A percentile compares a stretch with the other conserved stretches of the same genome.
These are phyloP conservation scores for Pleurotus sapidus DNA, from an alignment of 768 basidiomycete genomes.

Conservation along the genomic window DNA sequence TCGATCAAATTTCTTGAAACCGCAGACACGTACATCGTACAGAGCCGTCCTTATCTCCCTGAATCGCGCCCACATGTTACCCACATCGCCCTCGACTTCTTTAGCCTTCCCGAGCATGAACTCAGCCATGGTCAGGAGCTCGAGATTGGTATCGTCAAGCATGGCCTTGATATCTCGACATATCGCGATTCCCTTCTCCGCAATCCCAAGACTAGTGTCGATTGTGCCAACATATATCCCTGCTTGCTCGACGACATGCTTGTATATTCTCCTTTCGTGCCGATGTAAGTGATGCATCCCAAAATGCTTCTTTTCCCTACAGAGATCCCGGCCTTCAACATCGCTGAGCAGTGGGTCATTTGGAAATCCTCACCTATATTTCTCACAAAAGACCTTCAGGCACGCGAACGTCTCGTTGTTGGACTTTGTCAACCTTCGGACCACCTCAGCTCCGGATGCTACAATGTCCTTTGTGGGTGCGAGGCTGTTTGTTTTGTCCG, in stretches of 20 bases:
- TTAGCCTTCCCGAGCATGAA: not conserved
- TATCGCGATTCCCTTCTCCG: not conserved
- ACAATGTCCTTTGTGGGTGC: no score
- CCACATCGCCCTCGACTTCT: not conserved
- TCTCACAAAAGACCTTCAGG: not conserved
- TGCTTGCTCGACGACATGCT: not conserved
- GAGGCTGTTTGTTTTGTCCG: no score
- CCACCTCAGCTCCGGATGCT: not conserved
- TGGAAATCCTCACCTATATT: conserved; percentile 2
- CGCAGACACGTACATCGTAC: not conserved
- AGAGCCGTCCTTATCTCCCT: not conserved
- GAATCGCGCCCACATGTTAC: not conserved
- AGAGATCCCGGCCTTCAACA: no score
- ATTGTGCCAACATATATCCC: not conserved
- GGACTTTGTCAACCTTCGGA: not conserved
- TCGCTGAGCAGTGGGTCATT: no score
- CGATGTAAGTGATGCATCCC: not conserved
- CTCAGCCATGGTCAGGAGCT: not conserved
- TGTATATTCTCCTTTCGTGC: not conserved
- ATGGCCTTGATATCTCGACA: not conserved
- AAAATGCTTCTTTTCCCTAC: not conserved
- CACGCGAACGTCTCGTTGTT: conserved; percentile 3
- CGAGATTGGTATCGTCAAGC: not conserved
- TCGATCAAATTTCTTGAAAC: no score
- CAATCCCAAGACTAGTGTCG: not conserved